Base-by-base conservation (phyloP, 2,329 filamentous ascomycete genomes). In the Nemania sp. region DNA sequence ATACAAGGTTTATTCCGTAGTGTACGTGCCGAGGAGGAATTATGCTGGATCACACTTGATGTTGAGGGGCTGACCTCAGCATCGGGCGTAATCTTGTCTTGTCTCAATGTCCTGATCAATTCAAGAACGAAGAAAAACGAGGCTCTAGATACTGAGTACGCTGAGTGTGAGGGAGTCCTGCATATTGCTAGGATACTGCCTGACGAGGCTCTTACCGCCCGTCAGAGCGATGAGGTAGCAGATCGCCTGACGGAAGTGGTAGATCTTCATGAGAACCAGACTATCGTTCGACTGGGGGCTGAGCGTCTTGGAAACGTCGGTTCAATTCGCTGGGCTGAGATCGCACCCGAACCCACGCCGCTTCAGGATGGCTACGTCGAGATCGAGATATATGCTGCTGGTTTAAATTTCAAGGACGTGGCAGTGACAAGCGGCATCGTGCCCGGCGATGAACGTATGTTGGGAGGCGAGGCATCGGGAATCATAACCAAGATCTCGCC, bases 261-360 rank as follows among this genome's bases (percentile, higher is more conserved):
- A 3, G 62, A 63, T 1, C 77, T 75, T 48, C 74, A 68, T 5
- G 60, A 61, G 9, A 19, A 20, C 7, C 11, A 31, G 14, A 52
- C 26, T 2, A 47, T 24, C 3, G 22, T 59, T n/a, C 49, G 43
- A 1, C 39, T 61, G 1, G 28, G 36, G 1, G 34, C 42, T 5
- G 56, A 56, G 37, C 49, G 41, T 7, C 19, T 56, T 1, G 58
- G 56, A 12, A 52, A 37, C 12, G 22, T 56, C 3, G 56, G 59
- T 11, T 44, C 49, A 4, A 11, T 61, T 3, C 43, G 37, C 20
- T 59, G 31, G 19, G 7, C 11, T 6, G 56, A 54, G 24, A 30
- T 53, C 5, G 5, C 43, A 7, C 17, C 28, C 3, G 12, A 31
- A 7, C 23, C 39, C 5, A 15, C 19, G 12, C 36, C 43, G 14